phyloP scores from a whole-genome alignment of 306 rosid species.

The Castanea sativa region DNA sequence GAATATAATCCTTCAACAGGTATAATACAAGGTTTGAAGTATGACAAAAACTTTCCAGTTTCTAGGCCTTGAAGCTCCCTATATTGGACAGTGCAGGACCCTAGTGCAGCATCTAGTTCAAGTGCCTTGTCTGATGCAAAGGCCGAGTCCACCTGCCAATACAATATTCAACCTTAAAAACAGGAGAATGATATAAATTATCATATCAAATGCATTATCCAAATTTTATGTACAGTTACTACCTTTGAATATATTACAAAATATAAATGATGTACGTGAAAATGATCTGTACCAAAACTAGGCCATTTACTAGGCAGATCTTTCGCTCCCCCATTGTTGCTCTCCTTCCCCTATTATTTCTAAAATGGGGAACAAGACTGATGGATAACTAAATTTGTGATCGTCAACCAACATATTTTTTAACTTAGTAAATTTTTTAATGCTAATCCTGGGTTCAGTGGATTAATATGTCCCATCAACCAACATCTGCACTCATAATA shows the following conservation, averaged over 20 bases:
- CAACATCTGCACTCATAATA: neutral
- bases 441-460: neutral
- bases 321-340: neutral
- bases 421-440: neutral
- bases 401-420: neutral
- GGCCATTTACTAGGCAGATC: neutral
- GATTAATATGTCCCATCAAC: neutral
- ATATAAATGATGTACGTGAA: neutral
- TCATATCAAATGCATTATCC: neutral
- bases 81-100: conserved; percentile 93
- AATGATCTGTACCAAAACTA: neutral
- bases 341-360: conserved; percentile 6
- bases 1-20: conserved; percentile 78
- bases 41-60: conserved; percentile 75
- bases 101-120: conserved; percentile 86
- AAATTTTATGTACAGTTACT: neutral
- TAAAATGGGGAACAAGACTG: neutral
- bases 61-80: conserved; percentile 90
- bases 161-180: neutral
- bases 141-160: conserved; percentile 67
- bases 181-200: neutral
- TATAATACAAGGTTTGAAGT: conserved; percentile 87
- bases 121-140: conserved; percentile 93
- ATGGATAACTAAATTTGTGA: neutral
- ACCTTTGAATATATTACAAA: conserved; percentile 7